Evolutionary conservation across 2,329 filamentous ascomycete genomes (phyloP).

Genomic region (Colletotrichum echinochloae): DNA sequence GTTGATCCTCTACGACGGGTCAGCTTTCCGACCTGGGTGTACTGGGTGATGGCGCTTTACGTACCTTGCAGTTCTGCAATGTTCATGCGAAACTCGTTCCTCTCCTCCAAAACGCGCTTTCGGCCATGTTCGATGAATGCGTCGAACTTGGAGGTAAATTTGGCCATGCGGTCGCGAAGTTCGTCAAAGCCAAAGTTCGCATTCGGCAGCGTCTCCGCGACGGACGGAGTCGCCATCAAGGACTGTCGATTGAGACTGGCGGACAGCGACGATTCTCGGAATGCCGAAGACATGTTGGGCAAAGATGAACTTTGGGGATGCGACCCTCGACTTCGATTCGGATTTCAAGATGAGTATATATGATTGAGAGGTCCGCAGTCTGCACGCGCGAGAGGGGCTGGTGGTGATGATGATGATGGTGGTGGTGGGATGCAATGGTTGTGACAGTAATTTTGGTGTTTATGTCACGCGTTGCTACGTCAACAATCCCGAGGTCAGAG

Average conservation of each 20-base stretch:
- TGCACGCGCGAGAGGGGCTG: constrained; percentile 11
- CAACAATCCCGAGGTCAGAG: constrained; percentile 27
- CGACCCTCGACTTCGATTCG: constrained; percentile 3
- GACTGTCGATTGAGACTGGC: constrained; percentile 70
- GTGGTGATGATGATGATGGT: background rate
- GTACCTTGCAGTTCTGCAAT: constrained; percentile 90
- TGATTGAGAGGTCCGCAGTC: background rate
- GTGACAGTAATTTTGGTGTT: constrained; percentile 30
- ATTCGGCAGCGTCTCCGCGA: constrained; percentile 83
- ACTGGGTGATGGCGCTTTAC: constrained; percentile 38
- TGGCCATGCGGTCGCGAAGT: constrained; percentile 92
- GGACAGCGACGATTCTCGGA: constrained; percentile 75
- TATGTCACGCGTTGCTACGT: constrained; percentile 39
- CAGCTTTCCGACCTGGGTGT: background rate
- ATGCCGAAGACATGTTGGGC: constrained; percentile 66
- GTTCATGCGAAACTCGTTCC: constrained; percentile 93
- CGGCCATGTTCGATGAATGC: constrained; percentile 92
- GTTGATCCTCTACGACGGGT: constrained; percentile 79
- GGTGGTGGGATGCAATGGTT: constrained; percentile 9
- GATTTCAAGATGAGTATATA: background rate
- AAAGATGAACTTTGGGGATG: background rate
- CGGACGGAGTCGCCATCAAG: constrained; percentile 70
- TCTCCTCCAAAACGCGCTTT: constrained; percentile 90
- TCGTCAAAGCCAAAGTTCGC: constrained; percentile 98
- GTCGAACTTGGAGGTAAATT: constrained; percentile 91